Evolutionary conservation across 441 rosid genomes (phyloP), one percentile per base, ranked within the genome.

Genomic region (Mallotus japonicus): DNA sequence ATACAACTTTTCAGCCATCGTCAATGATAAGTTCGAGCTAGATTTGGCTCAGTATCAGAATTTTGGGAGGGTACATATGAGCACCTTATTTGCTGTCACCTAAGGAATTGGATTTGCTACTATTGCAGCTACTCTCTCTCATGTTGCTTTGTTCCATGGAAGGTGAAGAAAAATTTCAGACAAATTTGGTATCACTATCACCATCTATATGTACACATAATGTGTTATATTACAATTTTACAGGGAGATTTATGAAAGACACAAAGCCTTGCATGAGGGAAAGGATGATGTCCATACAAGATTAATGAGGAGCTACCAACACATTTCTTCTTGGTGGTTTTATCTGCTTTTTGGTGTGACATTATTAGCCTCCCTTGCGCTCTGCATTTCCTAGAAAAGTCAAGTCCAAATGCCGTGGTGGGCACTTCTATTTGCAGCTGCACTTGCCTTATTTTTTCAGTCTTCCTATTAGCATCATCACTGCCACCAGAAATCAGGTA

Each of bases 391-490:
- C 77, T 11, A 75, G 58, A 80, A 75, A 20, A 69, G 81, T 14
- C 77, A 85, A 20, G 73, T 85, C 5, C 87, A 82, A 59, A 72
- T 85, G 81, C 87, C 87, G 22, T 85, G 84, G 83, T 82, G 87
- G 87, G 86, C 80, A 42, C 80, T 80, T 5, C 40, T 85, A 51
- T 78, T 85, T 44, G 88, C 83, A 7, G 77, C 83, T 57, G 80
- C 46, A 42, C 66, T 85, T 8, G 83, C 85, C 55, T 77, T 82
- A 64, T 9, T 79, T 17, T n/a, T 82, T 85, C 77, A 80, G 86
- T 20, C 80, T 82, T 67, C 87, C 85, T 8, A 46, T 85, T 71
- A 73, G 84, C 76, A 77, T 85, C 40, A 82, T 82, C 53, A 78
- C 86, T 32, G 84, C 85, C 58, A 85, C 85, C 17, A 82, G 84